Evolutionary conservation across 345 rosid genomes (phyloP).

Genomic region (Eucalyptus regnans): DNA sequence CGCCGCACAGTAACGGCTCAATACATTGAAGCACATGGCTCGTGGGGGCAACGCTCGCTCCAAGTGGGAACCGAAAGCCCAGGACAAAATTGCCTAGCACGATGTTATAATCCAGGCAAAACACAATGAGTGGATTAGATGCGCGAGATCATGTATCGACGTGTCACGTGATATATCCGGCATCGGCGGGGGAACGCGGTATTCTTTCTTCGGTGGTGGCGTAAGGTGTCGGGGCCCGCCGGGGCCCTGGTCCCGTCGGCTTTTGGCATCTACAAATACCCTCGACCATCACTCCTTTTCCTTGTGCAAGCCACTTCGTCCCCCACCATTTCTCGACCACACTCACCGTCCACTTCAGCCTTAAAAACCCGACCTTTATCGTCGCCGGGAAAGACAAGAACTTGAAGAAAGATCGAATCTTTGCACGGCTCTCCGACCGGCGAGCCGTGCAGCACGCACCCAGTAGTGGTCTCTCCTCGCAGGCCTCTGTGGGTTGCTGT

Average conservation of each 20-base stretch:
- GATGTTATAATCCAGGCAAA: background rate
- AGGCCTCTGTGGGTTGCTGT: constrained; percentile 12
- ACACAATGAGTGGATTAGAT: background rate
- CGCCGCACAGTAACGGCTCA: background rate
- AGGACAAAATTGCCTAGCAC: background rate
- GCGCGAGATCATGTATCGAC: background rate
- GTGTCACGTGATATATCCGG: background rate
- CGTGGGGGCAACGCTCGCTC: background rate
- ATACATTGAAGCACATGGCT: background rate
- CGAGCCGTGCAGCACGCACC: constrained; percentile 16
- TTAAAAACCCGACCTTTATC: background rate
- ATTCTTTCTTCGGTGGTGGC: background rate
- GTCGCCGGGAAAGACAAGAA: background rate
- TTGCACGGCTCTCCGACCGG: background rate
- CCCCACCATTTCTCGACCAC: background rate
- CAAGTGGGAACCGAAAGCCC: background rate
- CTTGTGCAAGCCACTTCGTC: background rate
- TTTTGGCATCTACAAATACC: background rate
- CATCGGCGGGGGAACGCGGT: background rate
- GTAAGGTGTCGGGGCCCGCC: background rate
- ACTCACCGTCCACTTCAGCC: background rate
- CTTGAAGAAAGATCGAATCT: background rate
- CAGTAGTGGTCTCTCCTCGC: constrained; percentile 24
- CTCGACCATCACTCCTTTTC: background rate
- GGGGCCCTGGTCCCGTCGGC: background rate